A percentile compares a stretch with the other conserved stretches of the same genome.
These are phyloP conservation scores for Ambrosiella xylebori DNA, from an alignment of 2,329 filamentous ascomycete genomes.

Conservation along the genomic window DNA sequence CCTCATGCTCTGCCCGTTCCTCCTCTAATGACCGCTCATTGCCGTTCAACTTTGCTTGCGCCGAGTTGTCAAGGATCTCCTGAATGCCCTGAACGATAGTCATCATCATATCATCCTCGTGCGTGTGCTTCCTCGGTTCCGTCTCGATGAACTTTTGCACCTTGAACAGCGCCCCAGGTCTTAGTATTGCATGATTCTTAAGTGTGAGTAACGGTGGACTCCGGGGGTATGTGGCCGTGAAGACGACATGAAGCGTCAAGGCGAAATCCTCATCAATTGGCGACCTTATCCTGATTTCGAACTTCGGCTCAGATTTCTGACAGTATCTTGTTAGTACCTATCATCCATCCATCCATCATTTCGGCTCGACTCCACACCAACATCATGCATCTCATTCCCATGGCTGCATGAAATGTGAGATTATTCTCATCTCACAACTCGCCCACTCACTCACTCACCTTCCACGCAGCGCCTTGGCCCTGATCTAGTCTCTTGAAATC, in stretches of 20 bases:
- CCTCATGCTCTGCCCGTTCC: slow-evolving; percentile 70
- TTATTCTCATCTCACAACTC: no score
- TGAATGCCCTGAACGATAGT: slow-evolving; percentile 52
- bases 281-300: slow-evolving; percentile 63
- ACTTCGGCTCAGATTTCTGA: slow-evolving; percentile 64
- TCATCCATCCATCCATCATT: neutral
- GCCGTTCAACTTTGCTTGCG: slow-evolving; percentile 55
- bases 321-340: slow-evolving; percentile 12
- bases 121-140: slow-evolving; percentile 35
- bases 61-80: slow-evolving; percentile 72
- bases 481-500: slow-evolving; percentile 64
- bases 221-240: slow-evolving; percentile 85
- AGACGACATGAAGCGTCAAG: slow-evolving; percentile 56
- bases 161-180: slow-evolving; percentile 53
- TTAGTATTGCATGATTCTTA: slow-evolving; percentile 45
- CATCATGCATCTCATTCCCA: neutral
- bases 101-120: slow-evolving; percentile 42
- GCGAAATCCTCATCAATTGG: slow-evolving; percentile 55
- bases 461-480: slow-evolving; percentile 57
- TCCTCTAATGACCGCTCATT: slow-evolving; percentile 71
- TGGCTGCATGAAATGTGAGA: slow-evolving; percentile 5
- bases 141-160: slow-evolving; percentile 47
- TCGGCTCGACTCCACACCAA: no score
- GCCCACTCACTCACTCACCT: slow-evolving; percentile 34
- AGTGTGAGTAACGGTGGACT: slow-evolving; percentile 56